These are phyloP conservation scores for Yamadazyma sp. DNA, from an alignment of 805 yeast species.

Conservation along the genomic window DNA sequence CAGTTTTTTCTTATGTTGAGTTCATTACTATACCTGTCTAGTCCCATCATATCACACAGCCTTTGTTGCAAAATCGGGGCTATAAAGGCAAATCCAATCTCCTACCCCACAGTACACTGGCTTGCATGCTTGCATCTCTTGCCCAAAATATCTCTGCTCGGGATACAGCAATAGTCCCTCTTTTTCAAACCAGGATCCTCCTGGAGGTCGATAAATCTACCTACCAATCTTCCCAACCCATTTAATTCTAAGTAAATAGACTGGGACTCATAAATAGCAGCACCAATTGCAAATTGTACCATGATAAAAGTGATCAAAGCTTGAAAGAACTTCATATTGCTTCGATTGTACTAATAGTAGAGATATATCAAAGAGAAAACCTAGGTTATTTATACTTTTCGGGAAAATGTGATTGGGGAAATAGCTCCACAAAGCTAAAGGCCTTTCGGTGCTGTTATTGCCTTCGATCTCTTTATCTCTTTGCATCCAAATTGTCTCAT, in stretches of 20 bases:
- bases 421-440: too few relatives aligned
- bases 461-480: too few relatives aligned
- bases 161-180: constrained; percentile 1
- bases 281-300: not conserved
- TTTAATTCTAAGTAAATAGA: constrained; percentile 4
- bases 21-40: too few relatives aligned
- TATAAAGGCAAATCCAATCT: too few relatives aligned
- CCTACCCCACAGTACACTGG: constrained; percentile 5
- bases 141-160: not conserved
- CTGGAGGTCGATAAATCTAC: constrained; percentile 2
- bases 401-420: too few relatives aligned
- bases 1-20: too few relatives aligned
- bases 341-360: too few relatives aligned
- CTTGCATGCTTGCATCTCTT: constrained; percentile 1
- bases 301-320: not conserved
- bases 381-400: too few relatives aligned
- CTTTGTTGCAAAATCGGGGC: not conserved
- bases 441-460: too few relatives aligned
- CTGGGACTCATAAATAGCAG: constrained; percentile 1
- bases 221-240: constrained; percentile 4
- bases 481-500: too few relatives aligned
- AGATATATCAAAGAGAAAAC: too few relatives aligned
- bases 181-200: not conserved
- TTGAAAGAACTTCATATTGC: not conserved
- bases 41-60: too few relatives aligned